Base-by-base conservation (phyloP, 192 early-diverging fungal genomes). In the Backusella morwellensis region DNA sequence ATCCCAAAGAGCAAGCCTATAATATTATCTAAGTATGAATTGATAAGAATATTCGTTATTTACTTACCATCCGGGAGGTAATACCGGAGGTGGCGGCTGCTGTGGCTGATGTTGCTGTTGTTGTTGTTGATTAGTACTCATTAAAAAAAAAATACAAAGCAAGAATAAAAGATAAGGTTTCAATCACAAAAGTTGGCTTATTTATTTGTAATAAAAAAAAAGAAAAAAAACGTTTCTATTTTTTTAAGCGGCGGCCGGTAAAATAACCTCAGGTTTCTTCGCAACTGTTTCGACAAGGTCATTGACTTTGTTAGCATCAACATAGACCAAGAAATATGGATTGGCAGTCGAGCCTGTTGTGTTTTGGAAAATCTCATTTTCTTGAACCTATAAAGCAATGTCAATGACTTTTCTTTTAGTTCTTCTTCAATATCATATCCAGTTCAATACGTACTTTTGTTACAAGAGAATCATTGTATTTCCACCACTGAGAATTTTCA, bases 261-360 rank as follows among this genome's bases (percentile, higher is more conserved):
- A 17, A 70, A 41, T 38, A 3, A 12, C 72, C 35, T 26, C 21
- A 7, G 66, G n/a, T 75, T 68, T 75, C 38, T 67, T 75, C 1
- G 44, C 75, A 40, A 77, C 42, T 11, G 75, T 77, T 23, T 77
- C 75, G 21, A 77, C 75, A 8, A 68, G 52, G 2, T 26, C 34
- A 56, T 77, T 32, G 0, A 66, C 42, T 36, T 42, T 40, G 17
- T 77, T 42, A 12, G 35, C 47, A 41, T 70, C 74, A 34, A 91
- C 90, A 83, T 92, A 95, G 2, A 95, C 90, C 63, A 93, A 82
- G 74, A 89, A 91, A 70, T 93, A 93, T 0, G 90, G 90, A n/a
- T 92, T 95, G 8, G 92, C 89, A 29, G 84, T 85, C 0, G 85
- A 85, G 15, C 78, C 87, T 0, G 87, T 84, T 21, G 82, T 75